phyloP scores from a whole-genome alignment of 1,284 basidiomycete genomes.

The Microbotryum scabiosae region DNA sequence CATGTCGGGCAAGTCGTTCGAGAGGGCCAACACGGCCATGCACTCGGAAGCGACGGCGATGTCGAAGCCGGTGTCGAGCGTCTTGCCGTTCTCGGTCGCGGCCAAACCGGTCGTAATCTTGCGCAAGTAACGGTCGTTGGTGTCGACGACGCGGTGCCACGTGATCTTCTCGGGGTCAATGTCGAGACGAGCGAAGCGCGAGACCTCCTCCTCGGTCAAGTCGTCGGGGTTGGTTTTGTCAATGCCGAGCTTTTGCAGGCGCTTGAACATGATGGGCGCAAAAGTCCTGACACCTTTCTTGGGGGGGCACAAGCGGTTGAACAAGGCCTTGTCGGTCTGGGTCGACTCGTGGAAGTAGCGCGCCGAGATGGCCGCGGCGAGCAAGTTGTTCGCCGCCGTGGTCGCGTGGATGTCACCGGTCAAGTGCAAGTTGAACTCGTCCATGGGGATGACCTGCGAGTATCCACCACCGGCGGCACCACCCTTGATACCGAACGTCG shows the following conservation, averaged over 20 bases:
- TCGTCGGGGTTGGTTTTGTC: conserved; percentile 88
- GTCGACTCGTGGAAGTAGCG: conserved; percentile 98
- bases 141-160: conserved; percentile 96
- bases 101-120: conserved; percentile 89
- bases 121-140: conserved; percentile 93
- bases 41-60: conserved; percentile 96
- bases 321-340: conserved; percentile 88
- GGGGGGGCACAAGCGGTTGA: conserved; percentile 80
- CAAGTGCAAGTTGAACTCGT: conserved; percentile 80
- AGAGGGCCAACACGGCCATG: conserved; percentile 94
- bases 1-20: conserved; percentile 85
- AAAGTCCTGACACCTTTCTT: conserved; percentile 95
- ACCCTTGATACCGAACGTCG: conserved; percentile 99
- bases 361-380: conserved; percentile 91
- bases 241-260: conserved; percentile 90
- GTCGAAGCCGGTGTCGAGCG: conserved; percentile 86
- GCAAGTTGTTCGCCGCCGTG: conserved; percentile 92
- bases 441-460: conserved; percentile 62
- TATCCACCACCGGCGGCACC: conserved; percentile 98
- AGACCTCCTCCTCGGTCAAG: conserved; percentile 86
- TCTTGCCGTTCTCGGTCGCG: conserved; percentile 80
- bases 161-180: conserved; percentile 87
- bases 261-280: conserved; percentile 91
- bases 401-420: conserved; percentile 99
- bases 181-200: conserved; percentile 81